Percentiles rank a stretch among this genome's conserved stretches.
Conservation (phyloP, 176 grass and related monocot genomes). For the Pontederia paniculata region DNA sequence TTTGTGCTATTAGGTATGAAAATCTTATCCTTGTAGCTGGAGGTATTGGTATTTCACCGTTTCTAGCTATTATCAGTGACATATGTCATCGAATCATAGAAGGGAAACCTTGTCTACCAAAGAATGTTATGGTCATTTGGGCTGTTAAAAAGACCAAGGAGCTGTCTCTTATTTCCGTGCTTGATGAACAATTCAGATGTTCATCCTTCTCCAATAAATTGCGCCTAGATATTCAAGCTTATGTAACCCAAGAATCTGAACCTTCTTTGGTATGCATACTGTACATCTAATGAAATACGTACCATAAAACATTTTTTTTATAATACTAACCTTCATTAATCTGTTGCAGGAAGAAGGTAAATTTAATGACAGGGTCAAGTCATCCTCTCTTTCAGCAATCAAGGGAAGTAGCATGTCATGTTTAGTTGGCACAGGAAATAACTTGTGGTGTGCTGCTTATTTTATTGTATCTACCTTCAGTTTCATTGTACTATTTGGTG, state of each 20-base stretch:
- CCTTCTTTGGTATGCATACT: slow-evolving; percentile 43
- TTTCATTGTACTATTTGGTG: slow-evolving; percentile 38
- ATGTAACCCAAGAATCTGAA: slow-evolving; percentile 66
- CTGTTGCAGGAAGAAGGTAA: slow-evolving; percentile 66
- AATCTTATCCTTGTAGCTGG: slow-evolving; percentile 97
- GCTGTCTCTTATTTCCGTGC: slow-evolving; percentile 65
- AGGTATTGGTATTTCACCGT: slow-evolving; percentile 85
- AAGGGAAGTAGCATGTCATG: slow-evolving; percentile 56
- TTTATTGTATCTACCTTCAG: slow-evolving; percentile 60
- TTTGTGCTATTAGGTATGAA: slow-evolving; percentile 49
- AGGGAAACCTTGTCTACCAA: slow-evolving; percentile 53
- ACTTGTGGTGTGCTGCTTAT: slow-evolving; percentile 66
- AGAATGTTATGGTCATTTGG: slow-evolving; percentile 80
- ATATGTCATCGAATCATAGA: slow-evolving; percentile 67
- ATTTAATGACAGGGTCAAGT: slow-evolving; percentile 24
- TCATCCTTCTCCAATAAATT: slow-evolving; percentile 43
- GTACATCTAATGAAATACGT: neutral
- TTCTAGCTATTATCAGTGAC: slow-evolving; percentile 81
- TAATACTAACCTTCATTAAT: slow-evolving; percentile 4
- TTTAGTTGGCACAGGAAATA: slow-evolving; percentile 83
- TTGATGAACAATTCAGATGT: slow-evolving; percentile 47
- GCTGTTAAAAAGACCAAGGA: slow-evolving; percentile 82
- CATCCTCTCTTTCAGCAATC: slow-evolving; percentile 46
- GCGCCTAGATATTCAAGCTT: slow-evolving; percentile 69
- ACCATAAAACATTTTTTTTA: neutral